Percentiles rank a stretch among this genome's conserved stretches.
Conservation (phyloP, 208 protist species). For the Trypanosoma rangeli region DNA sequence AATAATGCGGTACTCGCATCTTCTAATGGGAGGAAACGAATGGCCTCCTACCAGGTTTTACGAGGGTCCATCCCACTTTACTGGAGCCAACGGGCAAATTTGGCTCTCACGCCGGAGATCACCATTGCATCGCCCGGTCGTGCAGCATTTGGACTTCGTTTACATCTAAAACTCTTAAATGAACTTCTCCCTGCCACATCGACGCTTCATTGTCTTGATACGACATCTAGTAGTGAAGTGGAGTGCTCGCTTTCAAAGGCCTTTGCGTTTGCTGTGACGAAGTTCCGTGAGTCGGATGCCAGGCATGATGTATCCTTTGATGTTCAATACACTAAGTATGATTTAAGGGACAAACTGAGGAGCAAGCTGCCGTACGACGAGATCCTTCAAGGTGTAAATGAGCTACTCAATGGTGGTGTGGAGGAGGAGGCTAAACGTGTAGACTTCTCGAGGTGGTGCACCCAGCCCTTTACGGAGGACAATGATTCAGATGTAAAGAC, state of each 20-base stretch:
- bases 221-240: constrained; percentile 41
- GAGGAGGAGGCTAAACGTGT: not conserved
- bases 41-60: constrained; percentile 59
- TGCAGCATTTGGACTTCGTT: constrained; percentile 25
- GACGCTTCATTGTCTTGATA: constrained; percentile 55
- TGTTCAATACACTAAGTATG: constrained; percentile 46
- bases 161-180: constrained; percentile 45
- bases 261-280: constrained; percentile 40
- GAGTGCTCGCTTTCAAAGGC: constrained; percentile 61
- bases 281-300: constrained; percentile 8
- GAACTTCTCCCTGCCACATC: constrained; percentile 32
- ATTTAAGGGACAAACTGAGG: constrained; percentile 53
- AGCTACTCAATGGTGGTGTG: not conserved
- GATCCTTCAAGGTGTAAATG: constrained; percentile 32
- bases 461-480: not conserved
- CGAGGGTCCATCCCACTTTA: constrained; percentile 77
- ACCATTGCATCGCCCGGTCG: constrained; percentile 34
- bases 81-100: constrained; percentile 80
- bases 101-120: constrained; percentile 69
- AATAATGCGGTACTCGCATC: not conserved
- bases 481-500: not conserved
- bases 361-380: constrained; percentile 29
- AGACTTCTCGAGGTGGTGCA: constrained; percentile 25
- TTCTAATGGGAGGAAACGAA: constrained; percentile 9
- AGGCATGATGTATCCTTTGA: not conserved